Evolutionary conservation across 148 eudicot genomes (phyloP).

Genomic region (Nepenthes mirabilis): DNA sequence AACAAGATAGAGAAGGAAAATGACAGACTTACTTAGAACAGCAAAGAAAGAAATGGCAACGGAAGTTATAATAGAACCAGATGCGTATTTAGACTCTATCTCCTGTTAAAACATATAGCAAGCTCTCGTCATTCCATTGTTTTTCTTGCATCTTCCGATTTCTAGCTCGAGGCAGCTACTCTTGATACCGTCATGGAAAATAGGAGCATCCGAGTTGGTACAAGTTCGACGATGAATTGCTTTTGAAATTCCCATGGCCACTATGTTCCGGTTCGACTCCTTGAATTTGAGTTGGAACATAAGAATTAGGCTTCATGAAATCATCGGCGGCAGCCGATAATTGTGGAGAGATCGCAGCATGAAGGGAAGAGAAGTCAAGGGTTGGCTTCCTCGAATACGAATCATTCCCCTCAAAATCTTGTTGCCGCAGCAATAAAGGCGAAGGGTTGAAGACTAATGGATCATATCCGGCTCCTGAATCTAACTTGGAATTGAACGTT

Average conservation of each 20-base stretch:
- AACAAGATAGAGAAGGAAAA: no score
- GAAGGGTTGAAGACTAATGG: not conserved
- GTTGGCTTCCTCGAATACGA: not conserved
- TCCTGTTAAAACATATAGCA: no score
- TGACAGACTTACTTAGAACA: no score
- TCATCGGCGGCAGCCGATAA: not conserved
- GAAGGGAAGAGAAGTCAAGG: conserved; percentile 1
- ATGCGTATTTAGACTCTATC: no score
- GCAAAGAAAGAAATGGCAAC: no score
- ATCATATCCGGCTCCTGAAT: conserved; percentile 2
- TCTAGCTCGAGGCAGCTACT: no score
- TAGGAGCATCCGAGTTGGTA: no score
- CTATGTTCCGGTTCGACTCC: not conserved
- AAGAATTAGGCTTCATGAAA: not conserved
- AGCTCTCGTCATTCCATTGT: no score
- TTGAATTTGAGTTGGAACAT: not conserved
- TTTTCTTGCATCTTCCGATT: no score
- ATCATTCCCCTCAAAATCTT: not conserved
- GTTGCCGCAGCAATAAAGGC: conserved; percentile 1
- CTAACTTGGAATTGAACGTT: conserved; percentile 1
- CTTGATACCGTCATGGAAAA: no score
- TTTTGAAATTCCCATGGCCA: not conserved
- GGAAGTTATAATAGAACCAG: no score
- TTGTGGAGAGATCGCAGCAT: not conserved
- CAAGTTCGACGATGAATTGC: no score